Evolutionary conservation across 176 grass and related monocot genomes (phyloP), one percentile per base, ranked within the genome.

Genomic region (Triticum urartu): DNA sequence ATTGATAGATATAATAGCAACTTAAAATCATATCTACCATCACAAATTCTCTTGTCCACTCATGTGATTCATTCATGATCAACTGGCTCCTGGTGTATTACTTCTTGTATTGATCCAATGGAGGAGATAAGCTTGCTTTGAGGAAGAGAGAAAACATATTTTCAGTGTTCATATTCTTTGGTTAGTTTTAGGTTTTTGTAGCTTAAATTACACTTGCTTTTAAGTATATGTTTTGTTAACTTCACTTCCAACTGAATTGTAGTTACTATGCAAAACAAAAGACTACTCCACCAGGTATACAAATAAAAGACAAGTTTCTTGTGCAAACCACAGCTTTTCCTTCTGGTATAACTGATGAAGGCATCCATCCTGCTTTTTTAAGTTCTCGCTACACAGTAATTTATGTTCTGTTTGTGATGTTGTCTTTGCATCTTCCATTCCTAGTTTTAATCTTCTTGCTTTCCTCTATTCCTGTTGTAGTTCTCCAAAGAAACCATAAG

Each of bases 301-400:
- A 98, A 86, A 81, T 88, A 64, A 95, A 91, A 89, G 95, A 95
- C 78, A 98, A 95, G 74, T 98, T 98, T 87, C 86, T 98, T 78
- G 88, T 98, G 43, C 93, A 95, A 82, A 83, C 70, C 62, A 98
- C 93, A 42, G 69, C 81, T 89, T 90, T 94, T 87, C 93, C 93
- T 50, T 86, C 60, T 76, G 91, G 91, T 85, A 92, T 86, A 81
- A 64, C 91, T n/a, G 95, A 94, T 68, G 95, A 95, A 79, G 91
- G 81, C 78, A 92, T 91, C 48, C n/a, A 92, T 83, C 81, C 93
- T 88, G 79, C 84, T 68, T 95, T 92, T 92, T 91, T 98, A 89
- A 98, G 93, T 79, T 80, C 76, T 77, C 63, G 48, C 40, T 74
- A 17, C 24, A 26, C 22, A 77, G 4, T 33, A 64, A 76, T 54